Evolutionary conservation across 805 yeast species (phyloP).

Genomic region (Candida sithepensis): DNA sequence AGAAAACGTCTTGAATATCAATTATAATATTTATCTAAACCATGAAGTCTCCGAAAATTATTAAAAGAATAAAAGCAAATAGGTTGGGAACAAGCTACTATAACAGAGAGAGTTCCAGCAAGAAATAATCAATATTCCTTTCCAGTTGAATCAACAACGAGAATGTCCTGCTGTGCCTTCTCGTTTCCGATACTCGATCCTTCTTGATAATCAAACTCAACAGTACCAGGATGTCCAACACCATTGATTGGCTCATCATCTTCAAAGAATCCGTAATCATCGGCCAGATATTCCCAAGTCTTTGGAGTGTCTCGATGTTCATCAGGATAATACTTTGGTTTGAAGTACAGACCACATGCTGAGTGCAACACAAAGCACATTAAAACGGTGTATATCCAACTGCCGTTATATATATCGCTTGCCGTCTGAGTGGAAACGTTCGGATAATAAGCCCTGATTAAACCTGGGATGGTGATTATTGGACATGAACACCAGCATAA

Average conservation of each 20-base stretch:
- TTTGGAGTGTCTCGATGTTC: conserved; percentile 17
- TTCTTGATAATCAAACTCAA: conserved; percentile 8
- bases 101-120: too few species aligned
- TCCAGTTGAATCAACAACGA: not conserved
- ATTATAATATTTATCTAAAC: too few species aligned
- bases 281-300: conserved; percentile 21
- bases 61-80: too few species aligned
- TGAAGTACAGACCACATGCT: conserved; percentile 10
- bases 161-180: conserved; percentile 1
- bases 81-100: too few species aligned
- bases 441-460: conserved; percentile 23
- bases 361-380: conserved; percentile 14
- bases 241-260: conserved; percentile 25
- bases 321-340: conserved; percentile 20
- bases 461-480: conserved; percentile 24
- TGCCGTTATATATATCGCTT: conserved; percentile 19
- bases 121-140: too few species aligned
- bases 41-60: too few species aligned
- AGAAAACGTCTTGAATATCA: too few species aligned
- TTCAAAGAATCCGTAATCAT: conserved; percentile 21
- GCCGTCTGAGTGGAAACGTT: conserved; percentile 12
- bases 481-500: conserved; percentile 19
- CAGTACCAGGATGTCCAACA: conserved; percentile 17
- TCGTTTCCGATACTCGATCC: conserved; percentile 5
- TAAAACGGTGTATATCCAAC: conserved; percentile 23